phyloP scores from a whole-genome alignment of 257 asterid genomes.

The Scutellaria barbata region DNA sequence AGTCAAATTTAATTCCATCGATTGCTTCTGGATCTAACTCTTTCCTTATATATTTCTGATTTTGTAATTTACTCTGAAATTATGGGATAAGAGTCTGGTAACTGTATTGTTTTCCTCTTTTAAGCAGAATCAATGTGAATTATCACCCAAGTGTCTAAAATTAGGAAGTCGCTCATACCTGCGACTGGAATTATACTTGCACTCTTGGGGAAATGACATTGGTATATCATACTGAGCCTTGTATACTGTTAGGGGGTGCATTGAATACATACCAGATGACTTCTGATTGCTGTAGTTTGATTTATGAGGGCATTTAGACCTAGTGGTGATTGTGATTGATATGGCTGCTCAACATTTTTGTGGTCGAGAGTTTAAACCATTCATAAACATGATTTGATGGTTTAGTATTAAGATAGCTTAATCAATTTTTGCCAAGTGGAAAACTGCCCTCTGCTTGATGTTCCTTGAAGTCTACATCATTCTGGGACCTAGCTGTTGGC shows the following conservation, averaged over 20 bases:
- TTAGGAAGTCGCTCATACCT: no score
- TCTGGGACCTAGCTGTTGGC: no score
- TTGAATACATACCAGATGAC: background rate
- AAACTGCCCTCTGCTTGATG: background rate
- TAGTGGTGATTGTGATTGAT: background rate
- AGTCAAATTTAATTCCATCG: background rate
- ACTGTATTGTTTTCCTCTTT: slow-evolving; percentile 11
- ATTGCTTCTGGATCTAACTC: slow-evolving; percentile 12
- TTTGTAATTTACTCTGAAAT: slow-evolving; percentile 3
- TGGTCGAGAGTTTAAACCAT: background rate
- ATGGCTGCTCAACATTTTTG: slow-evolving; percentile 11
- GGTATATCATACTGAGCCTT: background rate
- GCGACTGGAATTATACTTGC: background rate
- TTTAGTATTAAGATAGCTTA: background rate
- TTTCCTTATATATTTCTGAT: slow-evolving; percentile 12
- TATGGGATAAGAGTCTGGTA: slow-evolving; percentile 19
- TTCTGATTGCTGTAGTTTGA: background rate
- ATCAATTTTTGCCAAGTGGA: background rate
- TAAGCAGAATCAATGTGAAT: background rate
- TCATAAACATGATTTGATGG: background rate
- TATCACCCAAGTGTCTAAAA: slow-evolving; percentile 4
- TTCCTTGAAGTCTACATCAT: background rate
- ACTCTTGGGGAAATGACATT: background rate
- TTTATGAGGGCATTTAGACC: background rate
- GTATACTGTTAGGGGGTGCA: background rate